A percentile compares a stretch with the other conserved stretches of the same genome.
Evolutionary conservation across 2,329 filamentous ascomycete species (phyloP).

Genomic region (Aspergillus sp.): DNA sequence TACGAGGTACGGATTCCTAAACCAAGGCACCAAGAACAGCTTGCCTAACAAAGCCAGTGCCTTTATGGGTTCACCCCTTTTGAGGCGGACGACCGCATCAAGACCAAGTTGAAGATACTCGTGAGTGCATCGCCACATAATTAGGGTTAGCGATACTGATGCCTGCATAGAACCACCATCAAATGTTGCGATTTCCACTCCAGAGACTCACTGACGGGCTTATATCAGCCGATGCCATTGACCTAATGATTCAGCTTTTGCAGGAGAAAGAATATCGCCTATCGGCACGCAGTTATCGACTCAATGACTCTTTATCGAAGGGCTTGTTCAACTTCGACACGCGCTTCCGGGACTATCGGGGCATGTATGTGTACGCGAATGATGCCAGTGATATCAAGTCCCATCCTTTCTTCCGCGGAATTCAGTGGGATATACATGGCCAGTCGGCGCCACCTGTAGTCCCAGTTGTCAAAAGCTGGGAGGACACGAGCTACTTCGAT

Average conservation of each 20-base stretch:
- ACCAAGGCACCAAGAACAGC: neutral
- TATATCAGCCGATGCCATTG: slow-evolving; percentile 63
- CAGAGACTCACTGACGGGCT: slow-evolving; percentile 44
- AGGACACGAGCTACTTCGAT: slow-evolving; percentile 86
- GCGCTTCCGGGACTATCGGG: slow-evolving; percentile 35
- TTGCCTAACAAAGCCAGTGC: slow-evolving; percentile 43
- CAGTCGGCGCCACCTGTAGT: slow-evolving; percentile 66
- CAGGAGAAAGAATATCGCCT: slow-evolving; percentile 67
- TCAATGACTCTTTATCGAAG: slow-evolving; percentile 48
- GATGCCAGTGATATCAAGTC: slow-evolving; percentile 84
- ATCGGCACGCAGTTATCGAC: slow-evolving; percentile 65
- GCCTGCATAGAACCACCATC: slow-evolving; percentile 55
- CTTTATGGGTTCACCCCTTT: slow-evolving; percentile 90
- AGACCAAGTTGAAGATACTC: slow-evolving; percentile 79
- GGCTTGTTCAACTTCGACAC: slow-evolving; percentile 24
- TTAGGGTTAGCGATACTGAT: neutral
- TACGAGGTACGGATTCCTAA: slow-evolving; percentile 54
- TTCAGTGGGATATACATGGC: slow-evolving; percentile 71
- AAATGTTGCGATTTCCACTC: slow-evolving; percentile 62
- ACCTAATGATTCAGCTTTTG: slow-evolving; percentile 66
- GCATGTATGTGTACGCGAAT: slow-evolving; percentile 66
- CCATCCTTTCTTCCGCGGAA: slow-evolving; percentile 75
- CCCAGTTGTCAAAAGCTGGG: slow-evolving; percentile 58
- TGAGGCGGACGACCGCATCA: slow-evolving; percentile 67
- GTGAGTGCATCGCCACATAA: slow-evolving; percentile 38